Evolutionary conservation across 345 rosid genomes (phyloP).

Genomic region (Bretschneidera sinensis): DNA sequence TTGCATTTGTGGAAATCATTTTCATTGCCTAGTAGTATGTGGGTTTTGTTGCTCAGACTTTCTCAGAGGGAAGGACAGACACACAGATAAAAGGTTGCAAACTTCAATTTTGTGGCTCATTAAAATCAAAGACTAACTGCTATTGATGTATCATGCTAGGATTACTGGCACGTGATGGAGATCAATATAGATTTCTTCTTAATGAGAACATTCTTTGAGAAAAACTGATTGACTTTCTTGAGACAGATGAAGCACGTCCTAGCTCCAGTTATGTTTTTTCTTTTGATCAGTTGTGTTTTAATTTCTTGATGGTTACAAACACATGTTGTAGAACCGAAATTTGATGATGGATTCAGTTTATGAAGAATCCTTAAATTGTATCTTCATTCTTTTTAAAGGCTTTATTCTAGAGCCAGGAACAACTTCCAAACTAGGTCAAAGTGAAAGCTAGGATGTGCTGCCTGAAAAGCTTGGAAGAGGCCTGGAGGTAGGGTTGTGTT

Average conservation of each 20-base stretch:
- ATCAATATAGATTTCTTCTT: background rate
- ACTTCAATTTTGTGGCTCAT: constrained; percentile 1
- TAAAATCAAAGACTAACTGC: background rate
- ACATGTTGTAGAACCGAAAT: constrained; percentile 15
- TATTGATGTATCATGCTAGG: background rate
- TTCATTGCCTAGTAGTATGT: background rate
- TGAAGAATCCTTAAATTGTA: constrained; percentile 1
- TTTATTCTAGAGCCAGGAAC: background rate
- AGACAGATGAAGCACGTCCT: constrained; percentile 2
- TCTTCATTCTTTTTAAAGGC: background rate
- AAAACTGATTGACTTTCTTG: too few relatives aligned
- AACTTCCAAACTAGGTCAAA: too few relatives aligned
- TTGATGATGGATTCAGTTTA: background rate
- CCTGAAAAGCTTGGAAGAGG: too few relatives aligned
- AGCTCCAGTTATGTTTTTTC: too few relatives aligned
- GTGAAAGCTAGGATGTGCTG: too few relatives aligned
- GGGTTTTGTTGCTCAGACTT: background rate
- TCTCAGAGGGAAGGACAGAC: background rate
- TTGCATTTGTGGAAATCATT: too few relatives aligned
- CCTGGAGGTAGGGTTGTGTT: too few relatives aligned
- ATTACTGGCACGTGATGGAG: background rate
- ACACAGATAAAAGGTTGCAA: constrained; percentile 1
- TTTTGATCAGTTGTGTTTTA: background rate
- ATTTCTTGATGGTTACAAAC: background rate
- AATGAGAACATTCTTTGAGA: constrained; percentile 6